These are phyloP conservation scores for Suillus occidentalis DNA, from an alignment of 768 basidiomycete species.

Conservation along the genomic window DNA sequence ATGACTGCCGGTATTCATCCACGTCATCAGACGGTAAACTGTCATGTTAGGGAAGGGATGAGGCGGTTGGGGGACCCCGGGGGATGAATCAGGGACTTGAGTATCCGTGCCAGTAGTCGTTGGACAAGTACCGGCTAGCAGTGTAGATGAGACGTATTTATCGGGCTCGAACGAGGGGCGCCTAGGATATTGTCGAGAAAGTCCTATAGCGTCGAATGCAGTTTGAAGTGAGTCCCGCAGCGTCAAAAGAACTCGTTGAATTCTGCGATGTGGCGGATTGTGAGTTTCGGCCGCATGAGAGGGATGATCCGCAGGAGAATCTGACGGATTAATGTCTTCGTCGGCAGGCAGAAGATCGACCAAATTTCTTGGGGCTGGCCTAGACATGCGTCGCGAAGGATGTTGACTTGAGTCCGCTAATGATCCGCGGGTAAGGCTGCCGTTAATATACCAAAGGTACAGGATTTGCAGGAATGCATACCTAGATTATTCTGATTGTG, in stretches of 20 bases:
- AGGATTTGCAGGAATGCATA: not conserved
- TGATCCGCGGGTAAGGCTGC: not conserved
- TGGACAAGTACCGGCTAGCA: not conserved
- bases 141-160: not conserved
- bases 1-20: slow-evolving; percentile 3
- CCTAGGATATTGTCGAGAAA: not conserved
- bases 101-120: fast-evolving
- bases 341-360: not conserved
- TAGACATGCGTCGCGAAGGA: not conserved
- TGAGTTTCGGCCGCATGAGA: not conserved
- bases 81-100: no score
- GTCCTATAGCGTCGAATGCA: not conserved
- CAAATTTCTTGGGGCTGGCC: not conserved
- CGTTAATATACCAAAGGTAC: not conserved
- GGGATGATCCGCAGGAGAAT: not conserved
- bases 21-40: slow-evolving; percentile 4
- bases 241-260: not conserved
- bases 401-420: not conserved
- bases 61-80: not conserved
- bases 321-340: not conserved
- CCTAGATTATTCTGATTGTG: not conserved
- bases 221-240: not conserved
- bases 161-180: not conserved
- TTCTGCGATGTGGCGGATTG: not conserved
- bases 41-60: slow-evolving; percentile 11